Evolutionary conservation across 257 asterid genomes (phyloP), one percentile per base, ranked within the genome.

Genomic region (Apocynum venetum): DNA sequence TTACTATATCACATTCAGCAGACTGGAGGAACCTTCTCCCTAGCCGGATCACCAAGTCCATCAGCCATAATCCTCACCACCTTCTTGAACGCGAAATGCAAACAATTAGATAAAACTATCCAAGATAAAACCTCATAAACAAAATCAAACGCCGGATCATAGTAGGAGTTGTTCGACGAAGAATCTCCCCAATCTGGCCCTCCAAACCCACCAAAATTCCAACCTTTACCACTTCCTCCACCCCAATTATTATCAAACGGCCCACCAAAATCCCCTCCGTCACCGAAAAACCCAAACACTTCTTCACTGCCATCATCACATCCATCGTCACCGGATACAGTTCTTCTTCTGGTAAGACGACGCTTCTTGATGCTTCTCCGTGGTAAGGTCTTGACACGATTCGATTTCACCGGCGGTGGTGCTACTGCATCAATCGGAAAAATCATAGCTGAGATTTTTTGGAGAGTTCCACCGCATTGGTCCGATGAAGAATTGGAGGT

Each of bases 111-210:
- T 80, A 94, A 81, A 44, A 91, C 92, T 31, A 93, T 87, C 97
- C 91, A 92, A 69, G 95, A 84, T 73, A 94, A 66, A 73, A 94
- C 88, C 88, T 88, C 97, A 43, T 89, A 94, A 4, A 94, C 98
- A 38, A 94, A 85, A 87, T 94, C 97, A 47, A 92, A 94, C 13
- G 97, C 98, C 57, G 97, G 97, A 80, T 94, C 97, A n/a, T 89
- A 71, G 44, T 86, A 77, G 4, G 93, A 86, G 59, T 88, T 60
- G 15, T 85, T 84, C 0, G 93, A 74, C 36, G 81, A 82, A 61
- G 60, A 74, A 20, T 86, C 98, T 46, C 81, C 96, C 98, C 98
- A 90, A 75, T 85, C 81, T 48, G 86, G 44, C 67, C 93, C 90
- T 67, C 92, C 97, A 77, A 83, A 60, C 64, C 94, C 97, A 35